Base-by-base conservation (phyloP, 1,284 basidiomycete species). In the Hypsizygus ulmarius region DNA sequence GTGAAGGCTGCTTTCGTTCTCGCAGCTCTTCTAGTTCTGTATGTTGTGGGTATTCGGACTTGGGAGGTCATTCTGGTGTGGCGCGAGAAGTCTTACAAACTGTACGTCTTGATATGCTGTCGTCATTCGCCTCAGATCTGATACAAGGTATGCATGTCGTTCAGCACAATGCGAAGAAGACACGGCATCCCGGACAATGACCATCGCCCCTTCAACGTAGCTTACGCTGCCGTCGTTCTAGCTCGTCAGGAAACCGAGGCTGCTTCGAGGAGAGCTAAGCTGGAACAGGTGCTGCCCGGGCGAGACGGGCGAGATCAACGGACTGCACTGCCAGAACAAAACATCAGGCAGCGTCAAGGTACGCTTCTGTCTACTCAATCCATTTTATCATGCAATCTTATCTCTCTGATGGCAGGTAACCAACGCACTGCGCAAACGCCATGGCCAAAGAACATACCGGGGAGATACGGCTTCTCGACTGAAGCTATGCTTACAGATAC, bases 131-230 rank as follows among this genome's bases (percentile, higher is more conserved):
- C 21, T 25, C 21, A 40, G 15, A 30, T 39, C 33, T 49, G 33
- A 56, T 34, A n/a, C 21, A 43, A 39, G 18, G 49, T 25, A n/a
- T 43, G 19, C 35, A 14, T 18, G 18, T 32, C 44, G 45, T 45
- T 21, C 47, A 73, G 70, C 40, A 57, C 78, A 50, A 77, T 79
- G 68, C 78, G 88, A 50, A 72, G 89, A 57, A 74, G 78, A 66
- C 79, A 89, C 60, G 89, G 88, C 39, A 91, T 91, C 50, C 87
- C 88, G 14, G 88, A 91, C 70, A 74, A 73, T 48, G 88, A 90
- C 68, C 74, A 80, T 54, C 75, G 88, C 32, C 85, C 89, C 7
- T 91, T 91, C 73, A 84, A 84, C 62, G 82, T 90, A 49, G 89
- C 88, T n/a, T 87, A 87, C 64, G 81, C 84, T 53, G 84, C 84